Conservation (phyloP, 257 asterid species). For the Knoxia roxburghii region DNA sequence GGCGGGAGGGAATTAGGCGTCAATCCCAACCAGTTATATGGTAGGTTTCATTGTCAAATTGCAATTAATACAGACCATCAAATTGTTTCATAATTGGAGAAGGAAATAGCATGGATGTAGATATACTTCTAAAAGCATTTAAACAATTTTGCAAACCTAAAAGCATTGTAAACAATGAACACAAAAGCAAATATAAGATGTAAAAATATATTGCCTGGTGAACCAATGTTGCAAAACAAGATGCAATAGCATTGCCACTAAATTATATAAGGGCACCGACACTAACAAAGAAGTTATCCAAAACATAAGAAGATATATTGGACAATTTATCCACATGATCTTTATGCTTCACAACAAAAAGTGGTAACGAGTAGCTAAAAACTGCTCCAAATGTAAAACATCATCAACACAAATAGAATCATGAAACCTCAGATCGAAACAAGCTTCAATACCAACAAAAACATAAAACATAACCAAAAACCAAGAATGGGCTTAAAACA, state of each 20-base stretch:
- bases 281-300: background rate
- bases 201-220: background rate
- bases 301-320: background rate
- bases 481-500: background rate
- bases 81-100: too few species aligned
- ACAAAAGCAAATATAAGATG: background rate
- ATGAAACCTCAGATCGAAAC: background rate
- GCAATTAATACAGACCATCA: too few species aligned
- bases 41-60: background rate
- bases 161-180: background rate
- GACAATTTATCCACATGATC: too few species aligned
- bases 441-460: background rate
- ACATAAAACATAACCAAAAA: too few species aligned
- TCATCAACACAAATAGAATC: background rate
- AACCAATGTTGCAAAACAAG: background rate
- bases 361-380: too few species aligned
- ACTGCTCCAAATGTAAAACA: too few species aligned
- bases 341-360: too few species aligned
- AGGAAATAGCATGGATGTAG: background rate
- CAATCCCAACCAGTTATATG: background rate
- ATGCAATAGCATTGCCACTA: background rate
- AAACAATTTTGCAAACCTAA: too few species aligned
- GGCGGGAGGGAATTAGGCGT: background rate
- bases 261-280: background rate
- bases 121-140: background rate